phyloP scores from a whole-genome alignment of 305 asterid genomes.

The Lippia alba region DNA sequence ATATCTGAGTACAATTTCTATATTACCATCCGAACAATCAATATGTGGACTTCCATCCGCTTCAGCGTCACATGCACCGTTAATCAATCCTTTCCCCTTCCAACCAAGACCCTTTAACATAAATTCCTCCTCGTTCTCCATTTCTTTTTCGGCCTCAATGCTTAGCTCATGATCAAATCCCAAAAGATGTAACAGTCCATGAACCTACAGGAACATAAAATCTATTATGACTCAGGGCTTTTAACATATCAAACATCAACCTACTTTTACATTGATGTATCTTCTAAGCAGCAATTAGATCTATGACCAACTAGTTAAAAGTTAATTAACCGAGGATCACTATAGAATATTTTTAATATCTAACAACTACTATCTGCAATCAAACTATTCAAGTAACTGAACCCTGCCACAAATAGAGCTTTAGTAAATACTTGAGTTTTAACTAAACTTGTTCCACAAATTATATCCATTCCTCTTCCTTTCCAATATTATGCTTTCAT shows the following conservation, averaged over 20 bases:
- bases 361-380: conserved; percentile 1
- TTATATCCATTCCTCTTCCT: conserved; percentile 10
- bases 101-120: conserved; percentile 85
- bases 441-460: not conserved
- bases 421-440: conserved; percentile 3
- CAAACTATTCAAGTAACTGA: conserved; percentile 26
- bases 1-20: conserved; percentile 31
- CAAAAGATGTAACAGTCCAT: conserved; percentile 93
- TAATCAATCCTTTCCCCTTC: conserved; percentile 96
- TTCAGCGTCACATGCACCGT: conserved; percentile 70
- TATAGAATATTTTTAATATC: conserved; percentile 26
- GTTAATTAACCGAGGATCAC: conserved; percentile 7
- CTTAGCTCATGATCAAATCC: conserved; percentile 98
- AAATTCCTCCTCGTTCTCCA: conserved; percentile 92
- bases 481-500: conserved; percentile 4
- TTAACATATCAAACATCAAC: conserved; percentile 24
- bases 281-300: conserved; percentile 22
- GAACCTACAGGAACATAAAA: conserved; percentile 63
- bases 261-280: conserved; percentile 24
- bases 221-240: conserved; percentile 20
- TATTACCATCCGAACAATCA: conserved; percentile 70
- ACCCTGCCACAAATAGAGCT: conserved; percentile 13
- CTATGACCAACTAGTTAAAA: conserved; percentile 20
- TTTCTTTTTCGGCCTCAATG: conserved; percentile 93
- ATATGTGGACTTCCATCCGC: conserved; percentile 51